Evolutionary conservation across 352 stramenopile species (phyloP).

Genomic region (Phytophthora megakarya): DNA sequence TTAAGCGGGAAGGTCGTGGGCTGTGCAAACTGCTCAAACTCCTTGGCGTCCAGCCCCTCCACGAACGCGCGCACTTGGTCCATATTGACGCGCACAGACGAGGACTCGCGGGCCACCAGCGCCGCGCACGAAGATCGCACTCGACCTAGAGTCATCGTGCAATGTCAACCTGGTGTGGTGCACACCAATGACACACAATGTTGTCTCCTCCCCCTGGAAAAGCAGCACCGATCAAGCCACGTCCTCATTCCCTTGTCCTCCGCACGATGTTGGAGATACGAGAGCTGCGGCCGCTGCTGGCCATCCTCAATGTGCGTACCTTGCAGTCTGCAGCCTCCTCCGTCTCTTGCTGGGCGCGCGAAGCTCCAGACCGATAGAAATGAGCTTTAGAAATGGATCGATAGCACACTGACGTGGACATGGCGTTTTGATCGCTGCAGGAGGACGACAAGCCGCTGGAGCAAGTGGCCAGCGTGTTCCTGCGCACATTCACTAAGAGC

Average conservation of each 20-base stretch:
- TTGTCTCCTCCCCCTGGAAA: constrained; percentile 24
- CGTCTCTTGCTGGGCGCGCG: not conserved
- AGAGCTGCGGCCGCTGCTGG: constrained; percentile 79
- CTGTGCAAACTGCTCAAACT: constrained; percentile 55
- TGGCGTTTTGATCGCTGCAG: constrained; percentile 36
- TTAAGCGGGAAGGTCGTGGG: constrained; percentile 74
- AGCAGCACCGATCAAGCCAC: constrained; percentile 13
- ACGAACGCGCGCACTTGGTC: constrained; percentile 59
- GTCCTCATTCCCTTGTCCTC: constrained; percentile 12
- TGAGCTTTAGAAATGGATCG: constrained; percentile 15
- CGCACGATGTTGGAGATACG: constrained; percentile 75
- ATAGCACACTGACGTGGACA: not conserved
- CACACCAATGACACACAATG: constrained; percentile 6
- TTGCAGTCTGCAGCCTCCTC: not conserved
- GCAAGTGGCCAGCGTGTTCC: constrained; percentile 68
- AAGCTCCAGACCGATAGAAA: constrained; percentile 16
- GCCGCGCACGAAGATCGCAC: constrained; percentile 61
- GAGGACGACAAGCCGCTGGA: constrained; percentile 87
- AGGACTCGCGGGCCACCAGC: constrained; percentile 49
- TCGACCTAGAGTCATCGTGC: constrained; percentile 44
- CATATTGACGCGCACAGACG: constrained; percentile 53
- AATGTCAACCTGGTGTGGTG: constrained; percentile 6
- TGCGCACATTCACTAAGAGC: constrained; percentile 86
- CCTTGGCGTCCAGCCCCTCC: constrained; percentile 49
- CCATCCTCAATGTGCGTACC: constrained; percentile 80